These are phyloP conservation scores for Xylaria sp. DNA, from an alignment of 2,329 filamentous ascomycete genomes.

Conservation along the genomic window DNA sequence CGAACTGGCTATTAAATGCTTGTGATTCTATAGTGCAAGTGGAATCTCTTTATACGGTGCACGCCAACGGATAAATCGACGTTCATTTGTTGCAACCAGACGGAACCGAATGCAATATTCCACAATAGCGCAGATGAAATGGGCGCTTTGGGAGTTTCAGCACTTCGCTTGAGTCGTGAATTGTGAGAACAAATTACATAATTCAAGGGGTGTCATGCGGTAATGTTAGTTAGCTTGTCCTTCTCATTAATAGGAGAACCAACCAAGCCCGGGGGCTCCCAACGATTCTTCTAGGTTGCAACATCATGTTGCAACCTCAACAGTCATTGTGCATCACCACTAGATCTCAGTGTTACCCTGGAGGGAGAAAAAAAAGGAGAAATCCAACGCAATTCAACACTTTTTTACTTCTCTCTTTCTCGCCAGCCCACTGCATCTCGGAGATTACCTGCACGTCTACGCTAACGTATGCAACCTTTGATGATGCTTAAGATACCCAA, in stretches of 20 bases:
- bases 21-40: conserved; percentile 4
- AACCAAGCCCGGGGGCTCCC: neutral
- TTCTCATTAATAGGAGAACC: neutral
- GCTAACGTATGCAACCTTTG: neutral
- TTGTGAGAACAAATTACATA: neutral
- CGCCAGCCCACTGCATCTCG: neutral
- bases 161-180: neutral
- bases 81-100: neutral
- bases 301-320: conserved; percentile 5
- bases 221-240: neutral
- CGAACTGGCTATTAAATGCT: neutral
- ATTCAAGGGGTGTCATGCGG: neutral
- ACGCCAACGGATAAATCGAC: neutral
- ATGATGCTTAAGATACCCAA: neutral
- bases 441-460: neutral
- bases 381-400: neutral
- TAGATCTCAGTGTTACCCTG: neutral
- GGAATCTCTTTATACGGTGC: neutral
- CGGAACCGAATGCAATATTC: conserved; percentile 1
- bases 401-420: neutral
- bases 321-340: neutral
- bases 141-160: neutral
- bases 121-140: neutral
- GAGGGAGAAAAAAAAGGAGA: neutral
- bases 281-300: neutral